Base-by-base conservation (phyloP, 305 asterid genomes). In the Fraxinus albicans region DNA sequence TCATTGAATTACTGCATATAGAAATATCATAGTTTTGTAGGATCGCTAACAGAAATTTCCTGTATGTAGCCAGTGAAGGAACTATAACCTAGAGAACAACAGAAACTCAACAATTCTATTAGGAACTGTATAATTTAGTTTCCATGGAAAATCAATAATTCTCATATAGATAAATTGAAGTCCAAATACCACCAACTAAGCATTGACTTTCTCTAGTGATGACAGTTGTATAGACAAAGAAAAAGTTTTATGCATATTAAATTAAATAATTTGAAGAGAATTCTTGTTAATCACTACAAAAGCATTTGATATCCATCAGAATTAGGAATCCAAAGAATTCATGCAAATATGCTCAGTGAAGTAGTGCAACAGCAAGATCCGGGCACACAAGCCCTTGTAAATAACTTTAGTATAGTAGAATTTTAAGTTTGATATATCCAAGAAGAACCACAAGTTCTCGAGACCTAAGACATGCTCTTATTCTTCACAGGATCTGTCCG, bases 21-120 rank as follows among this genome's bases (percentile, higher is more conserved):
- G 77, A 73, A 78, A 85, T 77, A 83, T 58, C 35, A 86, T 19
- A 79, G 81, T 17, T 55, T 77, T 50, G 31, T n/a, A 78, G 60
- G 77, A 76, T 50, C 77, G 1, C 74, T 23, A 3, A 8, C 67
- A 81, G 77, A 81, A 82, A 84, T 60, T 29, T 84, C 77, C 42
- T 31, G 65, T 55, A 50, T 58, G 38, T 70, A 81, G 40, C 33
- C 60, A 73, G 83, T 77, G 77, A 74, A 47, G 67, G 75, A 86
- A 77, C 10, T n/a, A 40, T 75, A 79, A 58, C 76, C 75, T 75
- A 47, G 36, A 86, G 34, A 53, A 72, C 65, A 67, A 1, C 38
- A 77, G 69, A 73, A 76, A n/a, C 69, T 63, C 29, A 19, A 73
- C 38, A 70, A 76, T 67, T 23, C 67, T 53, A 17, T 55, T 15